Evolutionary conservation across 768 basidiomycete genomes (phyloP), one percentile per base, ranked within the genome.

Genomic region (Sporobolomyces pararoseus): DNA sequence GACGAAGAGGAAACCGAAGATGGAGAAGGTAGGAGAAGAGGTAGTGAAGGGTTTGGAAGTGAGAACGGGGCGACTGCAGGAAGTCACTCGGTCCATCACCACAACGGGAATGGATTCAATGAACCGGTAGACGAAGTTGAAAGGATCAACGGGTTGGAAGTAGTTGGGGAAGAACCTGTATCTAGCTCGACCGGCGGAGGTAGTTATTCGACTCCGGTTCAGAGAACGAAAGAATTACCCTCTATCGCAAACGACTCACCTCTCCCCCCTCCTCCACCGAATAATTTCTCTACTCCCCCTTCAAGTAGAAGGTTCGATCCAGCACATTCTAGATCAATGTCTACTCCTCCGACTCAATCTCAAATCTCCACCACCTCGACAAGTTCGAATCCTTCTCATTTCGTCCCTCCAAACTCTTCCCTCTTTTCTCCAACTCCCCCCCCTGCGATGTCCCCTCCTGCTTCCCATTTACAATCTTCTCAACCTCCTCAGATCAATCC

Each of bases 141-240:
- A 46, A 58, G 34, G 55, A 59, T 49, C 32, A 50, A 50, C 34
- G 50, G 50, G n/a, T 49, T 63, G 27, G 61, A 49, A 34, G 32
- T 50, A 2, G 61, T 52, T 32, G 61, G 61, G 25, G 50, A 63
- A 52, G 47, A 63, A 52, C 32, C 50, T 6, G 7, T 63, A 21
- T 4, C 37, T n/a, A n/a, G n/a, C n/a, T n/a, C n/a, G n/a, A n/a
- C n/a, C n/a, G n/a, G n/a, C n/a, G n/a, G n/a, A n/a, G n/a, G n/a
- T 5, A 12, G 10, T 27, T 21, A 50, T 19, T 47, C 59, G 42
- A 61, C 59, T 49, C 46, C 44, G 23, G 14, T 32, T 27, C 4
- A 17, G 27, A 3, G 17, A 4, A n/a, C 37, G 27, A 39, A 59
- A 31, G 39, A 46, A 47, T 47, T 23, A 47, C 10, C 46, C 10